Evolutionary conservation across 139 green algal genomes (phyloP).

Genomic region (Closterium sp.): DNA sequence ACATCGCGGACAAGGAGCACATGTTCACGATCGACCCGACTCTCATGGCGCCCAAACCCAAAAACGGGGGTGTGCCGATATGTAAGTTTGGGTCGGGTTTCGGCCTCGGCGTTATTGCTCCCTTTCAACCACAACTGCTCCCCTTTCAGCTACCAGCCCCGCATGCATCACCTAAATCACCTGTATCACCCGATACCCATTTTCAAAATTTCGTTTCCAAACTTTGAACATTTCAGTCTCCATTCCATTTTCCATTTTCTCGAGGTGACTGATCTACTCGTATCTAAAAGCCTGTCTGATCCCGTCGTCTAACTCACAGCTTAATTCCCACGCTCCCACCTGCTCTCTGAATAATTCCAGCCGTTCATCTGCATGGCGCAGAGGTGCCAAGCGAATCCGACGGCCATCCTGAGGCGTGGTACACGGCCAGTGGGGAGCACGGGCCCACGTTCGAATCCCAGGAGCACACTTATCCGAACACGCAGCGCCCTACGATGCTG

Average conservation of each 20-base stretch:
- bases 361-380: conserved; percentile 17
- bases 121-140: too few species aligned
- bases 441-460: background rate
- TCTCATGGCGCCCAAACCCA: conserved; percentile 10
- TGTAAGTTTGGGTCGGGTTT: background rate
- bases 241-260: too few species aligned
- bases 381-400: conserved; percentile 7
- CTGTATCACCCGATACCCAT: too few species aligned
- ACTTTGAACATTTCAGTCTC: too few species aligned
- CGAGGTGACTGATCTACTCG: background rate
- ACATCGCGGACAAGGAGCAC: conserved; percentile 22
- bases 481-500: background rate
- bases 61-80: conserved; percentile 13
- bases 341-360: background rate
- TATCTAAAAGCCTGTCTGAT: background rate
- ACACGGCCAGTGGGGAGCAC: background rate
- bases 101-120: background rate
- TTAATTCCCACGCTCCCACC: background rate
- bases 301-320: background rate
- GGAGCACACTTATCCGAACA: conserved; percentile 30
- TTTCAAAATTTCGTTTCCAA: too few species aligned
- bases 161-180: background rate
- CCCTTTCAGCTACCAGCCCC: background rate
- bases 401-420: conserved; percentile 18
- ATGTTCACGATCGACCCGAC: conserved; percentile 27